A percentile compares a stretch with the other conserved stretches of the same genome.
phyloP scores from a whole-genome alignment of 306 rosid species.

The Glycyrrhiza uralensis region DNA sequence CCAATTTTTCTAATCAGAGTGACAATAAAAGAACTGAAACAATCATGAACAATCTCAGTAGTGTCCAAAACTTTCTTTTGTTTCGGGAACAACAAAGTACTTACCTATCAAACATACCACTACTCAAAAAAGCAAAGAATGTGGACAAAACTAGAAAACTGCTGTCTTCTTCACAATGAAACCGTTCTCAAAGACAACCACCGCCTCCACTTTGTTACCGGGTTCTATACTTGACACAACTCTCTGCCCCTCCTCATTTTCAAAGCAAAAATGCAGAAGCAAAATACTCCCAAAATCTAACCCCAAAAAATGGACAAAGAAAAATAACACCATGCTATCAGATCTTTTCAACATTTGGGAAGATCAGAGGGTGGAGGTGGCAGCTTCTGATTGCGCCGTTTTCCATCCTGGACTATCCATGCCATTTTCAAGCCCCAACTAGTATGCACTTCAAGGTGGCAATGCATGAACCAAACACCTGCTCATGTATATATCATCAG shows the following conservation, averaged over 20 bases:
- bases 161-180: too few relatives aligned
- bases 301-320: conserved; percentile 11
- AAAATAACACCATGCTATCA: background rate
- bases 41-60: background rate
- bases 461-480: conserved; percentile 91
- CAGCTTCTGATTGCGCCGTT: conserved; percentile 56
- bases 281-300: conserved; percentile 18
- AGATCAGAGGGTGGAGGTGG: conserved; percentile 85
- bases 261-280: background rate
- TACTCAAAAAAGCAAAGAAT: background rate
- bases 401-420: conserved; percentile 69
- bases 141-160: background rate
- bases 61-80: background rate
- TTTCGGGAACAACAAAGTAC: conserved; percentile 3
- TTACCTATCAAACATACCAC: background rate
- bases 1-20: background rate
- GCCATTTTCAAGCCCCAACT: conserved; percentile 91
- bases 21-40: background rate
- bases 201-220: too few relatives aligned
- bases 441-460: conserved; percentile 77
- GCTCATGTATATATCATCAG: conserved; percentile 1
- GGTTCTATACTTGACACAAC: too few relatives aligned
- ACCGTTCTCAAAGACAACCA: too few relatives aligned
- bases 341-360: conserved; percentile 56
- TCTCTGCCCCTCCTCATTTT: too few relatives aligned